Evolutionary conservation across 352 stramenopile genomes (phyloP).

Genomic region (Blastocystis sp.): DNA sequence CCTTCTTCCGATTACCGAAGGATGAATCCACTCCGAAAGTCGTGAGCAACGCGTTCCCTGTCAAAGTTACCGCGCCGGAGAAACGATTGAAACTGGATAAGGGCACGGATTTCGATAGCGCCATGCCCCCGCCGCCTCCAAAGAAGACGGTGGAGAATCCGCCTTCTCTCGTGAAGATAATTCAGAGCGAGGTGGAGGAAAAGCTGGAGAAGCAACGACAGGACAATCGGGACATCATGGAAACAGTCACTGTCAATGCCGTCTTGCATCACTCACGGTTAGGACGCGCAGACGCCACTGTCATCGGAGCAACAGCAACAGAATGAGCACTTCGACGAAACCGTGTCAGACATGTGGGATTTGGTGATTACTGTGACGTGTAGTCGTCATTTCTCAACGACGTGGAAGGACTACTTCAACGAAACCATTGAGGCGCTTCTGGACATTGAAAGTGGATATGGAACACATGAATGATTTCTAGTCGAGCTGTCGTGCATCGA

Average conservation of each 20-base stretch:
- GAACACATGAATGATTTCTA: background rate
- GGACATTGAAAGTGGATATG: conserved; percentile 20
- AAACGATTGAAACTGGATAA: conserved; percentile 50
- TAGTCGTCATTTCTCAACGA: conserved; percentile 45
- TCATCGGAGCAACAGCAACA: conserved; percentile 43
- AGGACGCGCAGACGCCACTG: background rate
- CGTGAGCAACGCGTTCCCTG: conserved; percentile 4
- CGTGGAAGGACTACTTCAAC: conserved; percentile 49
- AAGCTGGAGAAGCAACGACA: conserved; percentile 55
- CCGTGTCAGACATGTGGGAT: conserved; percentile 48
- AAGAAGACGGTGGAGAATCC: background rate
- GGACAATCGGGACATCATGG: conserved; percentile 65
- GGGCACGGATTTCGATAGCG: background rate
- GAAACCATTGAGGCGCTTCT: conserved; percentile 51
- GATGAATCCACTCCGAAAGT: background rate
- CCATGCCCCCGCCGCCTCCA: conserved; percentile 49
- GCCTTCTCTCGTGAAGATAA: conserved; percentile 20
- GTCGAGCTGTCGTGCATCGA: conserved; percentile 40
- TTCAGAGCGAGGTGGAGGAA: conserved; percentile 61
- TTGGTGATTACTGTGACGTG: background rate
- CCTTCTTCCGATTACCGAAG: conserved; percentile 13
- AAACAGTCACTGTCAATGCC: conserved; percentile 33
- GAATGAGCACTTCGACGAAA: conserved; percentile 57
- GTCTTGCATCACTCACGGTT: background rate
- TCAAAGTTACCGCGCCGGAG: conserved; percentile 54